Conservation (phyloP, 2,329 filamentous ascomycete genomes). For the Calonectria multiphialidica region DNA sequence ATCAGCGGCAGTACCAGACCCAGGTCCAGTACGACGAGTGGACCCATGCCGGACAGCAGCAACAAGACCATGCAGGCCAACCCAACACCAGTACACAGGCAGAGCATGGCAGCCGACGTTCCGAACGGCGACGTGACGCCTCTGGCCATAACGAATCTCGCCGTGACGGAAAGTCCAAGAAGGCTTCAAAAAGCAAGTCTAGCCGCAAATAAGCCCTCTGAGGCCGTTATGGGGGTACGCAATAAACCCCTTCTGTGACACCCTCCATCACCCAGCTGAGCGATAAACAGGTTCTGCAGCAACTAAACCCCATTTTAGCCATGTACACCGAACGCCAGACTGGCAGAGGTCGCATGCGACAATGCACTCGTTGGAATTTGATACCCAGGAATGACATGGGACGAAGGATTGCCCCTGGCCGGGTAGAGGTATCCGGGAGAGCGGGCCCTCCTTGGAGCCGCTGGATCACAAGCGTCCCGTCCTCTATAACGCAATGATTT, state of each 20-base stretch:
- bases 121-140: not conserved
- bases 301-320: not conserved
- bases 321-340: not conserved
- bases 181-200: conserved; percentile 6
- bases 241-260: not conserved
- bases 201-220: not conserved
- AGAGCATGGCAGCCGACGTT: conserved; percentile 8
- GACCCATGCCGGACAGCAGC: not conserved
- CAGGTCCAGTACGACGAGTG: not conserved
- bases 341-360: not conserved
- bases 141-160: not conserved
- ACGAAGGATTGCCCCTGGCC: not conserved
- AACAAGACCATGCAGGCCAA: not conserved
- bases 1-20: not conserved
- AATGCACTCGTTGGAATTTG: not conserved
- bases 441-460: not conserved
- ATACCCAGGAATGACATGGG: not conserved
- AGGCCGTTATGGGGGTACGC: not conserved
- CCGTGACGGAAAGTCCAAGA: not conserved
- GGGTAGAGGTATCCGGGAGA: not conserved
- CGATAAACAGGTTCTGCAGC: not conserved
- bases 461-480: not conserved
- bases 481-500: not conserved
- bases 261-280: conserved; percentile 10
- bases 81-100: not conserved